A percentile compares a stretch with the other conserved stretches of the same genome.
phyloP scores from a whole-genome alignment of 23 red algal species.

The Gracilaria caudata region DNA sequence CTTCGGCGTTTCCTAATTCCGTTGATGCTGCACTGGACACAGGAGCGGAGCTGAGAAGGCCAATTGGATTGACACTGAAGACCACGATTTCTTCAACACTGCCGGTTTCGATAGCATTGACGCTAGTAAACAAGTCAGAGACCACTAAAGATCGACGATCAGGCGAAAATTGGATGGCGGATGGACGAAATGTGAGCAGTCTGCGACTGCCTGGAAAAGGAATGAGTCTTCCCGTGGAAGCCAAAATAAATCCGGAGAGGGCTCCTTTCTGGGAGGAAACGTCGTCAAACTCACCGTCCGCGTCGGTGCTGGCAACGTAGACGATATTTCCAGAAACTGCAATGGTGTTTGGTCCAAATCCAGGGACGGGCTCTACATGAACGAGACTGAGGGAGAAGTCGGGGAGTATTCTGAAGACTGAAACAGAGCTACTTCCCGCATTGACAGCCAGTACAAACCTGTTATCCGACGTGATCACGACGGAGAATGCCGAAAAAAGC shows the following conservation, averaged over 20 bases:
- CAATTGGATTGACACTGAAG: constrained; percentile 12
- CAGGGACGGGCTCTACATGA: constrained; percentile 1
- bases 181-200: constrained; percentile 11
- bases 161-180: constrained; percentile 30
- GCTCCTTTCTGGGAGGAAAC: constrained; percentile 17
- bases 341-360: constrained; percentile 36
- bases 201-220: constrained; percentile 7
- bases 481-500: constrained; percentile 35
- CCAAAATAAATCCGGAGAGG: constrained; percentile 4
- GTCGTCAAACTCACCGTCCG: constrained; percentile 11
- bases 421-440: constrained; percentile 50
- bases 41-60: constrained; percentile 17
- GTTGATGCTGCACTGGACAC: constrained; percentile 25
- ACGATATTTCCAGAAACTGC: constrained; percentile 20
- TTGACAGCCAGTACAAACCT: constrained; percentile 40
- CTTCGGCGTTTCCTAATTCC: constrained; percentile 17
- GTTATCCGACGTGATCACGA: constrained; percentile 18
- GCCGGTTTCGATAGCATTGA: constrained; percentile 6
- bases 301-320: constrained; percentile 29
- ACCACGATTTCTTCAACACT: constrained; percentile 27
- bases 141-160: constrained; percentile 30
- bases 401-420: constrained; percentile 16
- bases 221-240: background rate
- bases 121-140: constrained; percentile 14
- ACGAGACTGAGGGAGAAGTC: constrained; percentile 28